A percentile compares a stretch with the other conserved stretches of the same genome.
These are phyloP conservation scores for Pyrus communis DNA, from an alignment of 306 rosid species.

Conservation along the genomic window DNA sequence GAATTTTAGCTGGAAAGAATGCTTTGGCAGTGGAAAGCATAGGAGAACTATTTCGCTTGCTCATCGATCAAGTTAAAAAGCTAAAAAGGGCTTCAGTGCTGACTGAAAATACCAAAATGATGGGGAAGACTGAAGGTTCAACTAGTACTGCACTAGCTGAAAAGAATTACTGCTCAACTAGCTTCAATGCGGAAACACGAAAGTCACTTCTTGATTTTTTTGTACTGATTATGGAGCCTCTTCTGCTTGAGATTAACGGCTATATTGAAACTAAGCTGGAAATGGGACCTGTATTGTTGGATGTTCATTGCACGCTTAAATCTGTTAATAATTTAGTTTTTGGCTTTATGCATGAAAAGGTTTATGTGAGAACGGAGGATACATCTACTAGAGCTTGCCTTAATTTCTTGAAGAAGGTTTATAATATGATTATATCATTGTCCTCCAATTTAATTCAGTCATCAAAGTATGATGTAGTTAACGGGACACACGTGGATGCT, in stretches of 20 bases:
- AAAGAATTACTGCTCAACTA: conserved; percentile 24
- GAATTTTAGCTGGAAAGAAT: conserved; percentile 42
- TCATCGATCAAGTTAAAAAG: conserved; percentile 46
- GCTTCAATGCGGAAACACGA: conserved; percentile 43
- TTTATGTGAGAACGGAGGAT: conserved; percentile 82
- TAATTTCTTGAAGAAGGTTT: conserved; percentile 65
- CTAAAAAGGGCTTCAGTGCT: conserved; percentile 36
- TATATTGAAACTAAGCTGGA: conserved; percentile 24
- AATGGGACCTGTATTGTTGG: conserved; percentile 29
- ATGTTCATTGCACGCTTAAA: conserved; percentile 45
- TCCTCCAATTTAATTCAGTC: conserved; percentile 36
- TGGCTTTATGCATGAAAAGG: conserved; percentile 62
- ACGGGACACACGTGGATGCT: conserved; percentile 20
- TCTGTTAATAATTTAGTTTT: conserved; percentile 59
- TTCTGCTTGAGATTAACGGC: conserved; percentile 41
- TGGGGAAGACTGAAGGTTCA: conserved; percentile 19
- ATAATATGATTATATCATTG: conserved; percentile 35
- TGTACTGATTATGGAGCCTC: conserved; percentile 71
- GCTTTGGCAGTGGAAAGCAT: conserved; percentile 51
- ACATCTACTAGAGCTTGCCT: conserved; percentile 56
- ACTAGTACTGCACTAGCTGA: conserved; percentile 8
- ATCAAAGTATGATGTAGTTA: conserved; percentile 27
- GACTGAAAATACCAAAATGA: conserved; percentile 29
- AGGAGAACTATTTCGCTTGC: conserved; percentile 56
- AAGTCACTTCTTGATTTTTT: conserved; percentile 63